These are phyloP conservation scores for Rhodotorula sp. DNA, from an alignment of 1,284 basidiomycete species.

Conservation along the genomic window DNA sequence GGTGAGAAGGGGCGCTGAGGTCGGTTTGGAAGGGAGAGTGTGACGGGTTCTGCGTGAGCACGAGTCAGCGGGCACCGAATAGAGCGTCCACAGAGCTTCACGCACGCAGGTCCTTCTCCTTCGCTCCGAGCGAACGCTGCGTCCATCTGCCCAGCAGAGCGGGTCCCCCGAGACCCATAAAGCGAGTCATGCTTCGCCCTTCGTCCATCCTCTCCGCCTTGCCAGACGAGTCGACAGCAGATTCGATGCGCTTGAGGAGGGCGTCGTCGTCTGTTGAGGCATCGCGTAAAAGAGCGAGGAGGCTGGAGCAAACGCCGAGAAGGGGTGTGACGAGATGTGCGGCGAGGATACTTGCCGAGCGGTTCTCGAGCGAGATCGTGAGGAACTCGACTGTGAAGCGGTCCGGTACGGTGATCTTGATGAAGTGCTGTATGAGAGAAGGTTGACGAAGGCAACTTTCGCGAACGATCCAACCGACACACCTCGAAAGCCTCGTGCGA, in stretches of 20 bases:
- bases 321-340: constrained; percentile 24
- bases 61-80: no score
- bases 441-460: neutral
- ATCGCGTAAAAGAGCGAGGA: constrained; percentile 18
- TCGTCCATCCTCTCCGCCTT: constrained; percentile 12
- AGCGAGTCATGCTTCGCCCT: constrained; percentile 6
- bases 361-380: constrained; percentile 10
- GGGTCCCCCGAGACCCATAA: constrained; percentile 14
- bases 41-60: constrained; percentile 2
- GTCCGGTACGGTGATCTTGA: neutral
- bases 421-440: neutral
- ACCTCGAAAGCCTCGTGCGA: constrained; percentile 23
- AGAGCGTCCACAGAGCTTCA: no score
- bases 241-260: constrained; percentile 3
- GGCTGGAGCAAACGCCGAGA: constrained; percentile 9
- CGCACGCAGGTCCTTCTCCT: constrained; percentile 9
- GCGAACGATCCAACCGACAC: neutral
- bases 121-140: neutral
- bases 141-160: constrained; percentile 16
- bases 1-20: neutral
- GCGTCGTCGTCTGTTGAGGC: neutral
- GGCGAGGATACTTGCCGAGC: constrained; percentile 12
- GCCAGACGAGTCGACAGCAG: constrained; percentile 16
- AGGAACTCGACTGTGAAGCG: constrained; percentile 8
- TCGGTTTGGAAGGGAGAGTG: constrained; percentile 12